These are phyloP conservation scores for Tulasnella sp. DNA, from an alignment of 768 basidiomycete genomes.

Conservation along the genomic window DNA sequence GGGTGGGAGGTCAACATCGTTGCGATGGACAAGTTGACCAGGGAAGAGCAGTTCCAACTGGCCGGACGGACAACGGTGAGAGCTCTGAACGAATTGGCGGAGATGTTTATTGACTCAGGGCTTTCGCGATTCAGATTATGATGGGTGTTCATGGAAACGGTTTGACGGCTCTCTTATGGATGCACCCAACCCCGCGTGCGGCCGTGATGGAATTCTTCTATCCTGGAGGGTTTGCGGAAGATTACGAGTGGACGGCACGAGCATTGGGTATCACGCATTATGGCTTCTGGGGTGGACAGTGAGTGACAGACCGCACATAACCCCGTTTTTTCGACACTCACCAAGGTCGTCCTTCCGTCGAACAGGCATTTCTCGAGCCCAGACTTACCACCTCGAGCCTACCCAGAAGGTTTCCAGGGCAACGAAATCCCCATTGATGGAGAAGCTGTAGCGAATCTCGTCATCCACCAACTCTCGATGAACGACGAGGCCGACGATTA, in stretches of 20 bases:
- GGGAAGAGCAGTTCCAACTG: slow-evolving; percentile 70
- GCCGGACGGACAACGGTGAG: slow-evolving; percentile 80
- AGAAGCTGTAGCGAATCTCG: slow-evolving; percentile 50
- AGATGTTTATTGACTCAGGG: neutral
- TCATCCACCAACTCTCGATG: slow-evolving; percentile 47
- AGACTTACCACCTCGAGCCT: slow-evolving; percentile 56
- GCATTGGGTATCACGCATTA: slow-evolving; percentile 46
- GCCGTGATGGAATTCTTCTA: slow-evolving; percentile 93
- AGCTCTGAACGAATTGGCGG: neutral
- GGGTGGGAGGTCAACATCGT: slow-evolving; percentile 80
- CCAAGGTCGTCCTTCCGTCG: neutral
- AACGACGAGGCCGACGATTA: slow-evolving; percentile 57
- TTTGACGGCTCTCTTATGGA: slow-evolving; percentile 82
- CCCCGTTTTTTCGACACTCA: neutral
- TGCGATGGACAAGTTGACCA: slow-evolving; percentile 69
- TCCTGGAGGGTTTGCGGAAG: slow-evolving; percentile 73
- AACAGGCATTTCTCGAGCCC: slow-evolving; percentile 66
- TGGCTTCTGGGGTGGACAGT: slow-evolving; percentile 75
- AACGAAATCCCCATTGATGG: slow-evolving; percentile 81
- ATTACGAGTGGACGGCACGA: slow-evolving; percentile 55
- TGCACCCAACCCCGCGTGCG: slow-evolving; percentile 72
- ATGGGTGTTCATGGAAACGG: slow-evolving; percentile 94
- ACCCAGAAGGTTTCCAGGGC: slow-evolving; percentile 82
- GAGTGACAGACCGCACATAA: slow-evolving; percentile 24
- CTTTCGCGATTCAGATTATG: slow-evolving; percentile 56